Base-by-base conservation (phyloP, 768 basidiomycete genomes). In the Phaffia tasmanica region DNA sequence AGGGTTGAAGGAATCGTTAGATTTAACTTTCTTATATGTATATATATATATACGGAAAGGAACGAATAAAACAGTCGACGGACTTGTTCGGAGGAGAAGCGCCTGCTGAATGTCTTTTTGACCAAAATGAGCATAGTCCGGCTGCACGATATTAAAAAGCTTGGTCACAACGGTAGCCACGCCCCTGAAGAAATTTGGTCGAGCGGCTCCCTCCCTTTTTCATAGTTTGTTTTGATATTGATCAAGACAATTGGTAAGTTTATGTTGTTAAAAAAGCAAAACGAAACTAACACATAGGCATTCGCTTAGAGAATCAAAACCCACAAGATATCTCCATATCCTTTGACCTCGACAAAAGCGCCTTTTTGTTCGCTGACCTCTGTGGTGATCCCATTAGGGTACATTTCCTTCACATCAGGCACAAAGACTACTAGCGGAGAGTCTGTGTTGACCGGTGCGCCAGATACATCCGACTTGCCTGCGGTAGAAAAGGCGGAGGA, bases 21-120 rank as follows among this genome's bases (percentile, higher is more conserved):
- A 35, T n/a, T 4, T 3, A 35, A 59, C 7, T 23, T 29, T 3
- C n/a, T n/a, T n/a, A n/a, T n/a, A n/a, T n/a, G n/a, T n/a, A n/a
- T n/a, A n/a, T 11, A 21, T 15, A 15, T 15, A 19, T 42, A 19
- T 18, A 16, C 30, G 18, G 6, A 48, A 57, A 32, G 48, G 54
- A 61, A 29, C 8, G 23, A 18, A 23, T 19, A 19, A 19, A 19
- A 9, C 47, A 55, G n/a, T 11, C 18, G 35, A 19, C 27, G 27
- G 51, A 55, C 59, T 67, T 27, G 35, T 69, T 58, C 86, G 85
- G 42, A 98, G 80, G 55, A 99, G 77, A 19, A 97, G 79, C 0
- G 88, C 90, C 75, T 99, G 95, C 74, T 99, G 95, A 63, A 99
- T 95, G 74, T 98, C 94, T 75, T 98, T 98, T 77, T 98, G 93